Evolutionary conservation across 208 protist genomes (phyloP).

Genomic region (Wallacemonas sp.): DNA sequence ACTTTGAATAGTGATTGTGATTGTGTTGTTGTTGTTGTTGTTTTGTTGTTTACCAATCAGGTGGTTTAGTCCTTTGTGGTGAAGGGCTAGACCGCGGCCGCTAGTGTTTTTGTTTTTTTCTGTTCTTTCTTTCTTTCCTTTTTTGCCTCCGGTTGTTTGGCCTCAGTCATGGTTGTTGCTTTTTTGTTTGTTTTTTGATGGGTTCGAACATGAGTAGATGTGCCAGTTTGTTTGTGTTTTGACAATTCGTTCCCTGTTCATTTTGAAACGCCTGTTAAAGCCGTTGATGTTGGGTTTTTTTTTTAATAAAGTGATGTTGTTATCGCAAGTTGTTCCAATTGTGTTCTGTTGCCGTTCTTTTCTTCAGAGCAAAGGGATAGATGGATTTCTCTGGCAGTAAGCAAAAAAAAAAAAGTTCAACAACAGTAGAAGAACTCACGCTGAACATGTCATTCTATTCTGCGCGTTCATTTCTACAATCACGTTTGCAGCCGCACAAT

Average conservation of each 20-base stretch:
- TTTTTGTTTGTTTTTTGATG: background rate
- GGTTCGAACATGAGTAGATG: background rate
- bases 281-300: constrained; percentile 20
- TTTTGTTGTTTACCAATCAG: constrained; percentile 15
- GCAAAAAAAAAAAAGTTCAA: no score
- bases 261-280: no score
- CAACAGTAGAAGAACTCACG: no score
- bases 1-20: background rate
- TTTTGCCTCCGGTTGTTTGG: background rate
- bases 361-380: no score
- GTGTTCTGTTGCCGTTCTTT: background rate
- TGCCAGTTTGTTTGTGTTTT: background rate
- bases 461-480: background rate
- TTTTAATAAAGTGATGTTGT: constrained; percentile 9
- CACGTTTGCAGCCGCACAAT: no score
- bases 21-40: constrained; percentile 4
- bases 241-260: no score
- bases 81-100: background rate
- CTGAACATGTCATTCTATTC: background rate
- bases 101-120: background rate
- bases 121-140: constrained; percentile 13
- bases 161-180: background rate
- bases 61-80: constrained; percentile 11
- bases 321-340: background rate
- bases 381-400: no score